Evolutionary conservation across 805 yeast species (phyloP).

Genomic region (Lipomyces chichibuensis): DNA sequence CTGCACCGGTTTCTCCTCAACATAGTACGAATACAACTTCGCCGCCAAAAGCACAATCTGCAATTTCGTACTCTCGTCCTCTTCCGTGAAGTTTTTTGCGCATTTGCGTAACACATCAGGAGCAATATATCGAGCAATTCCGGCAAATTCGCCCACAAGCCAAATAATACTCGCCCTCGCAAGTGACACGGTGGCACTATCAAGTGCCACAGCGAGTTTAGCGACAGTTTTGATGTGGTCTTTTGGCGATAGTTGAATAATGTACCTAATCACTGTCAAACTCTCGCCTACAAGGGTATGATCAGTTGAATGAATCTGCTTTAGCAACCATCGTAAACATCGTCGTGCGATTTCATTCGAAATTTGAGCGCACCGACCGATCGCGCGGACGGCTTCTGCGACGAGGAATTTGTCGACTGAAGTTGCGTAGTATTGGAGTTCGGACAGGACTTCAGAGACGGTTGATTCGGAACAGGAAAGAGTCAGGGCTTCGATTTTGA

Average conservation of each 20-base stretch:
- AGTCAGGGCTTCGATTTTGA: constrained; percentile 66
- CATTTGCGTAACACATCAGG: constrained; percentile 75
- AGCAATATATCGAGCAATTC: constrained; percentile 53
- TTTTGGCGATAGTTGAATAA: constrained; percentile 65
- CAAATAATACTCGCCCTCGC: constrained; percentile 87
- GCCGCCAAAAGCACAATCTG: constrained; percentile 76
- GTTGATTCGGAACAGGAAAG: constrained; percentile 59
- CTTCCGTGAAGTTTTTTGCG: constrained; percentile 56
- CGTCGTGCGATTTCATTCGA: constrained; percentile 54
- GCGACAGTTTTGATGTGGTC: constrained; percentile 60
- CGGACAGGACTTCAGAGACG: constrained; percentile 57
- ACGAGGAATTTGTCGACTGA: constrained; percentile 41
- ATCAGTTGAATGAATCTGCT: constrained; percentile 48
- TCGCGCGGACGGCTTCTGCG: constrained; percentile 59
- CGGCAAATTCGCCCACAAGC: constrained; percentile 83
- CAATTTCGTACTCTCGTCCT: constrained; percentile 61
- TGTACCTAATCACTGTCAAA: constrained; percentile 68
- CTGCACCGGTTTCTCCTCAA: constrained; percentile 48
- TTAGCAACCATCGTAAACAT: constrained; percentile 67
- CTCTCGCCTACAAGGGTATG: constrained; percentile 59
- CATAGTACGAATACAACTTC: constrained; percentile 63
- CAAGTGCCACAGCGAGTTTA: constrained; percentile 43
- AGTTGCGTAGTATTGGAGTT: constrained; percentile 62
- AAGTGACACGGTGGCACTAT: constrained; percentile 40
- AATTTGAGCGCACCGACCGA: constrained; percentile 62